These are phyloP conservation scores for Sphagnum magellanicum DNA, from an alignment of 228 moss, liverwort and hornwort species.

Conservation along the genomic window DNA sequence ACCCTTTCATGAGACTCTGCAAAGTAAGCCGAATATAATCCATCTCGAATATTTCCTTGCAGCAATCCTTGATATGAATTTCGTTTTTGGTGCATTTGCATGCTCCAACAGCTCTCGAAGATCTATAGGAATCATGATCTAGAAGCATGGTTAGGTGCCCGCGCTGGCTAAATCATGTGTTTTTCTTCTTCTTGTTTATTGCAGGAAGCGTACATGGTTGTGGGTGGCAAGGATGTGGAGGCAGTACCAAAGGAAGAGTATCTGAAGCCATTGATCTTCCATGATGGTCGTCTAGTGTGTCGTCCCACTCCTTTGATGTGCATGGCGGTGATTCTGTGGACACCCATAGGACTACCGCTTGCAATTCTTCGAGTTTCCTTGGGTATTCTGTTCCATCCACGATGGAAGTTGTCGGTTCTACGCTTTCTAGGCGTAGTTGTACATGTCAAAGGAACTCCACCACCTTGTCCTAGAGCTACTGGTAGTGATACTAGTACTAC, in stretches of 20 bases:
- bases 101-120: too few species aligned
- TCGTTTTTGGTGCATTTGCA: not conserved
- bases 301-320: constrained; percentile 54
- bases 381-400: constrained; percentile 37
- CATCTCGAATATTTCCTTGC: not conserved
- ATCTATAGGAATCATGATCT: not conserved
- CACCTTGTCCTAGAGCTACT: constrained; percentile 14
- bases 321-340: constrained; percentile 37
- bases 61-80: not conserved
- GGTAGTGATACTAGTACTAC: constrained; percentile 1
- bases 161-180: not conserved
- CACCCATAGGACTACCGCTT: constrained; percentile 48
- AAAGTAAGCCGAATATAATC: constrained; percentile 15
- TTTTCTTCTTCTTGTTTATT: not conserved
- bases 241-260: constrained; percentile 25
- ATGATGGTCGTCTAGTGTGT: constrained; percentile 59
- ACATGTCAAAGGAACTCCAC: constrained; percentile 45
- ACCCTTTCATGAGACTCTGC: constrained; percentile 48
- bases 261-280: constrained; percentile 55
- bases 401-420: constrained; percentile 34
- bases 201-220: constrained; percentile 56
- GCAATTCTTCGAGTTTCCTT: constrained; percentile 38
- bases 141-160: not conserved
- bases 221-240: constrained; percentile 13
- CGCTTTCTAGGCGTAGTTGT: constrained; percentile 44